phyloP scores from a whole-genome alignment of 2,329 filamentous ascomycete genomes.

The Pseudonectria foliicola region DNA sequence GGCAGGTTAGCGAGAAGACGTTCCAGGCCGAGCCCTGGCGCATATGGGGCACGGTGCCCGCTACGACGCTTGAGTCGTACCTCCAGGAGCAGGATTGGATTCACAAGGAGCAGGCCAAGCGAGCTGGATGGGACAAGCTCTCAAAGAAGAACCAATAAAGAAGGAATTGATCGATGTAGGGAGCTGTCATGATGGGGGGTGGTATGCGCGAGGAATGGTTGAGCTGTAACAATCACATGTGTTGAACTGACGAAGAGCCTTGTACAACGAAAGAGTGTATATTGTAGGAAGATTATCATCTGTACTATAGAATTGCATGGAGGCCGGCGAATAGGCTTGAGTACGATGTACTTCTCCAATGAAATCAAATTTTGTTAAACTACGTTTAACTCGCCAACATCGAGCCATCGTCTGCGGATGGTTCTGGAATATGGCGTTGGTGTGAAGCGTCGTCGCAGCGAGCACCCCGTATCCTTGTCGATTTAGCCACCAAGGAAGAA shows the following conservation, averaged over 20 bases:
- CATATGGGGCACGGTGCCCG: slow-evolving; percentile 56
- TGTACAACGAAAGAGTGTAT: slow-evolving; percentile 18
- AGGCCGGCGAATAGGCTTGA: slow-evolving; percentile 14
- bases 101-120: slow-evolving; percentile 26
- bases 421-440: too few relatives aligned
- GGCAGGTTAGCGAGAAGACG: slow-evolving; percentile 36
- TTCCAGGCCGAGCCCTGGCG: slow-evolving; percentile 49
- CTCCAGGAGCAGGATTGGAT: slow-evolving; percentile 29
- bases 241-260: slow-evolving; percentile 4
- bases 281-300: slow-evolving; percentile 21
- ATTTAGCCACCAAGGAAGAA: too few relatives aligned
- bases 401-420: not conserved
- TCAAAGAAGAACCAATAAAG: slow-evolving; percentile 12
- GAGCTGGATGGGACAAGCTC: slow-evolving; percentile 26
- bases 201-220: too few relatives aligned
- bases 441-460: too few relatives aligned
- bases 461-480: too few relatives aligned
- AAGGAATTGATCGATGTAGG: slow-evolving; percentile 3
- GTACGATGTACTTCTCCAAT: slow-evolving; percentile 17
- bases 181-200: slow-evolving; percentile 5
- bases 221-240: too few relatives aligned
- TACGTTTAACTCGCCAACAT: slow-evolving; percentile 3
- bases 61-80: slow-evolving; percentile 41
- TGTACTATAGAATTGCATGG: slow-evolving; percentile 24
- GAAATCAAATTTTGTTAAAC: slow-evolving; percentile 10